phyloP scores from a whole-genome alignment of 2,329 filamentous ascomycete genomes.

The Colletotrichum neosansevieriae region DNA sequence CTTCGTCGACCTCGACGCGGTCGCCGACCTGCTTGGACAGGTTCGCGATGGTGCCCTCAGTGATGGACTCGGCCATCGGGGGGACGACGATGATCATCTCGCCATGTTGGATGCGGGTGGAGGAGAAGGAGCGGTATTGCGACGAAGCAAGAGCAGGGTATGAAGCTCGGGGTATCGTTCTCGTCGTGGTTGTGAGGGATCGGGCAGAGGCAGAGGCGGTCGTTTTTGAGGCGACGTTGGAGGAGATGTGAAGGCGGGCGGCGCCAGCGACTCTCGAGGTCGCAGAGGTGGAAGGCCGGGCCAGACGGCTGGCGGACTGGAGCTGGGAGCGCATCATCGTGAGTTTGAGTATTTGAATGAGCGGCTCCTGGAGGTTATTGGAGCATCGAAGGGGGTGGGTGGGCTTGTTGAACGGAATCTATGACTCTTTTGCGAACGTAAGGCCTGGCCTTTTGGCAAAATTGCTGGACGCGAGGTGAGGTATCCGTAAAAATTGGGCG shows the following conservation, averaged over 20 bases:
- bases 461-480: not conserved
- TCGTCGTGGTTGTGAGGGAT: constrained; percentile 4
- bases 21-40: constrained; percentile 48
- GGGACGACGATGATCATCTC: constrained; percentile 45
- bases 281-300: constrained; percentile 15
- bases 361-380: constrained; percentile 3
- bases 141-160: constrained; percentile 28
- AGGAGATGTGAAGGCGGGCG: constrained; percentile 17
- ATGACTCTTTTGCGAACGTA: constrained; percentile 1
- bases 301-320: constrained; percentile 35
- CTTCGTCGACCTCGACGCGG: constrained; percentile 47
- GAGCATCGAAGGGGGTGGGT: constrained; percentile 8
- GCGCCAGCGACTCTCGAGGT: constrained; percentile 26
- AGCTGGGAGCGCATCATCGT: constrained; percentile 39
- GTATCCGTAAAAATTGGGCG: constrained; percentile 25
- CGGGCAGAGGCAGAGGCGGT: not conserved
- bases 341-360: not conserved
- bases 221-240: constrained; percentile 32
- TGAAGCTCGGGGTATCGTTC: constrained; percentile 8
- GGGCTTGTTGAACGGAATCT: constrained; percentile 13
- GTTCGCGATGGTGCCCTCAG: constrained; percentile 46
- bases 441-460: not conserved
- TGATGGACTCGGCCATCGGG: constrained; percentile 50
- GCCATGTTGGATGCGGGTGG: constrained; percentile 38
- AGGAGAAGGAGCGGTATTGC: constrained; percentile 36